Base-by-base conservation (phyloP, 345 rosid genomes). In the Mangifera indica region DNA sequence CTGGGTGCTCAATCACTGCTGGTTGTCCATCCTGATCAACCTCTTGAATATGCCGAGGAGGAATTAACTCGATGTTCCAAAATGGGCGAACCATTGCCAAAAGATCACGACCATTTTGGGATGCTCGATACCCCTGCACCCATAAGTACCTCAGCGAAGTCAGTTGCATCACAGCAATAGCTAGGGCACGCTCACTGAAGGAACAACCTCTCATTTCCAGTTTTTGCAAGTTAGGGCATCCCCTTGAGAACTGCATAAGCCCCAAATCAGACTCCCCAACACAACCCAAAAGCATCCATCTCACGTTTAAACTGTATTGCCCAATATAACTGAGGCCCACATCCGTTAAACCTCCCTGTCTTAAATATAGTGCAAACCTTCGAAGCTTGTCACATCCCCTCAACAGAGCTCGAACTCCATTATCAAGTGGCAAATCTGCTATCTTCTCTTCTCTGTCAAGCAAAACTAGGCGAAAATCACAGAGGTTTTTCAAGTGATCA, bases 51-150 rank as follows among this genome's bases (percentile, higher is more conserved):
- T 12, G 81, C 72, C 97, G 80, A 0, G 92, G 61, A 40, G 89
- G 94, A 40, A 93, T 92, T 74, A 92, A 78, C 84, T 95, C 99
- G 0, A 95, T 93, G 69, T 95, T 95, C 99, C 99, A 95, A 75
- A 79, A 89, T 1, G 99, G 99, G 60, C 98, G 86, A 75, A 84
- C 87, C 99, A 95, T 95, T 44, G 82, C 67, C 76, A 83, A 67
- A 32, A 96, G 84, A 75, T 87, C 98, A 51, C 67, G 86, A 34
- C 91, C 89, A 0, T 76, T 60, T 20, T 61, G 2, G 4, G 94
- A 82, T 70, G 76, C 85, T 84, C 88, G 74, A 54, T 93, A 96
- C 1, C 99, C 98, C 74, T 96, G 98, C 66, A 96, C 96, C 99
- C 99, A 96, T 34, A 96, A 72, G 72, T 91, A 96, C 81, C 99